Base-by-base conservation (phyloP, 2,329 filamentous ascomycete genomes). In the Stagonosporopsis chrysanthemi region DNA sequence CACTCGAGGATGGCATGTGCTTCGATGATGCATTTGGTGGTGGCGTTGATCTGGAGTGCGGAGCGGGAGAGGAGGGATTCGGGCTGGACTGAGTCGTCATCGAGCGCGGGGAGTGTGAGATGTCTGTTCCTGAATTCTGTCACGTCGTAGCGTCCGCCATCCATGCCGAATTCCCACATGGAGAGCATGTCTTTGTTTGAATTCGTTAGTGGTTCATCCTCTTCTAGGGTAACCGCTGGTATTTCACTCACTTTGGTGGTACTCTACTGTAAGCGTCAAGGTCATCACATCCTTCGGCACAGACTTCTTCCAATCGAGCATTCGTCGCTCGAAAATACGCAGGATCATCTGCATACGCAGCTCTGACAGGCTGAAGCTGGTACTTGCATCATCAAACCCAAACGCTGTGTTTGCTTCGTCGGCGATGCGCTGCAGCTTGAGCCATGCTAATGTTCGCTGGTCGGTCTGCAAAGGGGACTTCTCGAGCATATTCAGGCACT, bases 91-190 rank as follows among this genome's bases (percentile, higher is more conserved):
- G 64, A 65, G 47, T 70, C 66, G 42, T 73, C 70, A 49, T 76
- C 72, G 1, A 75, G 61, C 2, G 71, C 70, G 4, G 74, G 74
- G 2, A 76, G 64, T 0, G 72, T 71, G 17, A 75, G 56, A 28
- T 74, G 67, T 24, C 71, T 67, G 47, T 75, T 75, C 8, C 67
- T 53, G 43, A 73, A 76, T 11, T 75, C 70, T 12, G 72, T 73
- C 6, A 72, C 72, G 33, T 75, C 70, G 50, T 75, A 74, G 24
- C 66, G 67, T 17, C 74, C 74, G 9, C 73, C 72, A 19, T 76
- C 74, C 73, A 76, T 75, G 1, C 67, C 73, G 36, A 76, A 75
- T 39, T 76, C 74, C 68, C 70, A 76, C 68, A 75, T 75, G 0
- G 68, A 68, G 19, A 75, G 61, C 60, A 72, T 73, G 33, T 72